Evolutionary conservation across 768 basidiomycete species (phyloP), one percentile per base, ranked within the genome.

Genomic region (Lyophyllum atratum): DNA sequence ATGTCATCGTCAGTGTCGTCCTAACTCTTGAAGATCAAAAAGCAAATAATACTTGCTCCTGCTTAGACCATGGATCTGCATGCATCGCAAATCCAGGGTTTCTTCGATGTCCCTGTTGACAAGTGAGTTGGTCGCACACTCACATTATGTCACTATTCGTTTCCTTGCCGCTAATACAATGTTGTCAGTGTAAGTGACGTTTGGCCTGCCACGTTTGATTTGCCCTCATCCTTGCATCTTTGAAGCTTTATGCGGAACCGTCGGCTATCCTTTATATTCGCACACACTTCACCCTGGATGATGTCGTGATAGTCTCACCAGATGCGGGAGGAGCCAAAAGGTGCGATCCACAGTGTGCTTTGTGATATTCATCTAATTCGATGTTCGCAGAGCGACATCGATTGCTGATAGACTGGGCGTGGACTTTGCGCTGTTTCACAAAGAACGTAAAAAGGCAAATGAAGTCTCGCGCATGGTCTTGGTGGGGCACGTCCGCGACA

Each of bases 91-190:
- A 98, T 99, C 60, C 97, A 99, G 76, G 97, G 97, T 6, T 99
- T 99, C 79, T 99, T 99, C 73, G 96, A 98, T 73, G 95, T 98
- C 43, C 97, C 97, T 8, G 96, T 98, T 66, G 97, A 99, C 82
- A 98, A 99, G 93, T 96, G 70, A 83, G 93, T 85, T 39, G n/a
- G 45, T 52, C 47, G 21, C 37, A 26, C 25, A 29, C 24, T 51
- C 10, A 33, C 19, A n/a, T 43, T 21, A 6, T 49, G 51, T 59
- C 52, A n/a, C 26, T n/a, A 6, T 26, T 26, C 31, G 46, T 62
- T 55, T 63, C 63, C 34, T 37, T 48, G 47, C 25, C 31, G 37
- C 56, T 55, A 49, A 56, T 47, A 42, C 49, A 21, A 29, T 46
- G 24, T 33, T 39, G 22, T 51, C 49, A 85, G 83, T 61, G 85